Conservation (phyloP, 2,329 filamentous ascomycete species). For the Rosellinia necatrix region DNA sequence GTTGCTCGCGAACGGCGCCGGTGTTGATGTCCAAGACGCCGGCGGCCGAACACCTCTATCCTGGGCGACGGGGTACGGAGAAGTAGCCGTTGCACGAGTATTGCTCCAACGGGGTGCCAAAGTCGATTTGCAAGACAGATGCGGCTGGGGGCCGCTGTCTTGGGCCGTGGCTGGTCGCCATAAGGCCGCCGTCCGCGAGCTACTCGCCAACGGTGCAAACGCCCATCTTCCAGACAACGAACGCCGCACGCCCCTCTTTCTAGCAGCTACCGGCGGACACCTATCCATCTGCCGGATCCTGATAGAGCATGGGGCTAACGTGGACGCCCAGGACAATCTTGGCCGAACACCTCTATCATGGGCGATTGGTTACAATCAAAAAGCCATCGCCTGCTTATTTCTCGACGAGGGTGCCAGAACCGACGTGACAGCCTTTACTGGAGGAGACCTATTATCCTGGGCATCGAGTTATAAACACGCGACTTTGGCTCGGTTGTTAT, state of each 20-base stretch:
- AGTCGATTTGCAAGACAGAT: no score
- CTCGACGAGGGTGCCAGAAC: not conserved
- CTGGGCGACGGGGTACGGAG: no score
- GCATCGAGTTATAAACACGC: not conserved
- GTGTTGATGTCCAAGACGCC: no score
- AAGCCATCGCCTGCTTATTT: not conserved
- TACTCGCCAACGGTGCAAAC: not conserved
- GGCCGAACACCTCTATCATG: no score
- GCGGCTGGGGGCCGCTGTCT: no score
- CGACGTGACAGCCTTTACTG: not conserved
- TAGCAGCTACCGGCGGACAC: not conserved
- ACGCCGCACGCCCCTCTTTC: not conserved
- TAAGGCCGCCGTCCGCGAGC: not conserved
- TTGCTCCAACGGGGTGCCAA: no score
- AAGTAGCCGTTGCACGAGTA: no score
- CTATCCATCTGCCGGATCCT: not conserved
- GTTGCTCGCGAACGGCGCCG: no score
- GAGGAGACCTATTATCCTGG: not conserved
- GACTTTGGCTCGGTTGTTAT: not conserved
- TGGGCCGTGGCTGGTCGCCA: not conserved
- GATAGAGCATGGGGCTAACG: not conserved
- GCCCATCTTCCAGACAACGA: not conserved
- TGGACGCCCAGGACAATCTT: not conserved
- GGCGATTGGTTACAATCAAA: not conserved
- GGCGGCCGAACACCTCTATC: no score